Percentiles rank a stretch among this genome's conserved stretches.
Evolutionary conservation across 441 rosid species (phyloP).

Genomic region (Eutrema salsugineum): DNA sequence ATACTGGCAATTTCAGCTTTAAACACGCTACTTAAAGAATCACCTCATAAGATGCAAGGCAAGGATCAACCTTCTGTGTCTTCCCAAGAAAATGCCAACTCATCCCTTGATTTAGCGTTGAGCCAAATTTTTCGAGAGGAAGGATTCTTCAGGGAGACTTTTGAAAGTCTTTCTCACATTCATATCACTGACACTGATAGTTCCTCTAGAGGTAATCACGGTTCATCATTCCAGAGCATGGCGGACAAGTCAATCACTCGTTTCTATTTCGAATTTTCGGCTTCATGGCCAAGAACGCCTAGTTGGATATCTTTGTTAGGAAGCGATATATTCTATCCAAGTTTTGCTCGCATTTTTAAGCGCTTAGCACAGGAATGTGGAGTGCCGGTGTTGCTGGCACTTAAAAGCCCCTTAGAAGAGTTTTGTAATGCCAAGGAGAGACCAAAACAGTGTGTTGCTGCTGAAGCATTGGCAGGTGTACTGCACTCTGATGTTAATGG

Average conservation of each 20-base stretch:
- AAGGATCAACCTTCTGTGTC: slow-evolving; percentile 44
- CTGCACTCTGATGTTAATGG: slow-evolving; percentile 94
- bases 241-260: slow-evolving; percentile 97
- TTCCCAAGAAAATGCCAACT: slow-evolving; percentile 45
- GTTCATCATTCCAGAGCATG: slow-evolving; percentile 86
- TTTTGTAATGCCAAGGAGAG: slow-evolving; percentile 92
- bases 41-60: slow-evolving; percentile 76
- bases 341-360: slow-evolving; percentile 95
- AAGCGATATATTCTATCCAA: slow-evolving; percentile 87
- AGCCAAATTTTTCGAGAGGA: slow-evolving; percentile 84
- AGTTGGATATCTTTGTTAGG: slow-evolving; percentile 98
- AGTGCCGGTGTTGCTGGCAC: slow-evolving; percentile 69
- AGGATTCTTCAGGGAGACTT: slow-evolving; percentile 89
- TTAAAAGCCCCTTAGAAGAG: slow-evolving; percentile 78
- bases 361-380: slow-evolving; percentile 98
- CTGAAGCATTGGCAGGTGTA: slow-evolving; percentile 96
- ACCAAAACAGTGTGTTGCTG: slow-evolving; percentile 99
- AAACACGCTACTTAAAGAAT: slow-evolving; percentile 90
- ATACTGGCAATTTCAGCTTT: slow-evolving; percentile 99
- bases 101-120: slow-evolving; percentile 84
- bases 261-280: slow-evolving; percentile 94
- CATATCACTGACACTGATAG: slow-evolving; percentile 83
- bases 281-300: slow-evolving; percentile 99
- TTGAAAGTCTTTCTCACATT: slow-evolving; percentile 94
- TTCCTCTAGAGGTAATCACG: slow-evolving; percentile 80